phyloP scores from a whole-genome alignment of 345 rosid genomes.

The Bretschneidera sinensis region DNA sequence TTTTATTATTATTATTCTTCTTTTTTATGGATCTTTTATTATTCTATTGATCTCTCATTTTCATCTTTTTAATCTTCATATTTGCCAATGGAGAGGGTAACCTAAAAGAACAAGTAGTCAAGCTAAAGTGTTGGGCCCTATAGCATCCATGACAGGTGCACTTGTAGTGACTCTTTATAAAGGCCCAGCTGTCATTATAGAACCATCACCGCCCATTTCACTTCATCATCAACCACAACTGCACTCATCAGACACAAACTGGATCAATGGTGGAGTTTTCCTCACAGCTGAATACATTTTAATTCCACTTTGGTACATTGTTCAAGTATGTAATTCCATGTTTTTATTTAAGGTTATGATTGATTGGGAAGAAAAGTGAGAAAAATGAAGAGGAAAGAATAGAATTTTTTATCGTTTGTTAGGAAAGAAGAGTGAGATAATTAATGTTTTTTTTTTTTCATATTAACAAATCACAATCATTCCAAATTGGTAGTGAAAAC shows the following conservation, averaged over 20 bases:
- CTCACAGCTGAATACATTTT: constrained; percentile 64
- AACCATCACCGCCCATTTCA: constrained; percentile 27
- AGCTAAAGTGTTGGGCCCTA: constrained; percentile 75
- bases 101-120: constrained; percentile 53
- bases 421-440: too few species aligned
- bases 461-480: too few species aligned
- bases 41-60: neutral
- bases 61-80: neutral
- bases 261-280: constrained; percentile 72
- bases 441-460: too few species aligned
- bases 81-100: constrained; percentile 52
- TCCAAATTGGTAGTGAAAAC: too few species aligned
- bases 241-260: constrained; percentile 40
- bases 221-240: constrained; percentile 23
- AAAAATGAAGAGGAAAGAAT: too few species aligned
- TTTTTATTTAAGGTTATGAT: too few species aligned
- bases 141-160: constrained; percentile 74
- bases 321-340: constrained; percentile 86
- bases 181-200: constrained; percentile 54
- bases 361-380: too few species aligned
- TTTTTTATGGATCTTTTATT: neutral
- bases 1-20: too few species aligned
- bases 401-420: too few species aligned
- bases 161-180: constrained; percentile 64
- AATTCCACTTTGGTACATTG: constrained; percentile 80